A percentile compares a stretch with the other conserved stretches of the same genome.
Evolutionary conservation across 2,329 filamentous ascomycete species (phyloP).

Genomic region (Sporothrix schenckii): DNA sequence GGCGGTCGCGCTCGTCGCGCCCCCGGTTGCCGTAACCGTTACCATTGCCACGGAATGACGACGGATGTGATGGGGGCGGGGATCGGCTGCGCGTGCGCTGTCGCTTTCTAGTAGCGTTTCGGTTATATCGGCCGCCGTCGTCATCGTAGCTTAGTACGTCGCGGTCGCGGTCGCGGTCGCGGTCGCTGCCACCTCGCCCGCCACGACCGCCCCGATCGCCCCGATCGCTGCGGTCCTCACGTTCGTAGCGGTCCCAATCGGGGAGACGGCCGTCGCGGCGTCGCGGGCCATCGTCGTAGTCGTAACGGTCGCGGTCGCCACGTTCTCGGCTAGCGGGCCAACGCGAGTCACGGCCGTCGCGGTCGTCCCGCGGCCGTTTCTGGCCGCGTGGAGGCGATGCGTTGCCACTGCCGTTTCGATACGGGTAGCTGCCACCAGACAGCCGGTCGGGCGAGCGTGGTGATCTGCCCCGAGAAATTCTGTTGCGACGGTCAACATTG

Average conservation of each 20-base stretch:
- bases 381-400: constrained; percentile 61
- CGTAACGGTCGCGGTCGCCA: constrained; percentile 48
- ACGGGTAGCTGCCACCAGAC: constrained; percentile 46
- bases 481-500: constrained; percentile 91
- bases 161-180: constrained; percentile 36
- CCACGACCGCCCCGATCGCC: constrained; percentile 22
- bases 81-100: constrained; percentile 60
- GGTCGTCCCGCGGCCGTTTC: constrained; percentile 62
- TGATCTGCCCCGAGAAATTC: constrained; percentile 64
- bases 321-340: not conserved
- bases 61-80: constrained; percentile 40
- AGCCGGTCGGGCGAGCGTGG: constrained; percentile 54
- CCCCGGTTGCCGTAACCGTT: constrained; percentile 44
- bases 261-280: constrained; percentile 30
- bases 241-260: constrained; percentile 46
- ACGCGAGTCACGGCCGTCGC: not conserved
- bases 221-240: constrained; percentile 48
- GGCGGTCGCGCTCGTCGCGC: constrained; percentile 40
- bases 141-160: constrained; percentile 32
- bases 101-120: constrained; percentile 51
- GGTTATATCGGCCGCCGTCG: constrained; percentile 50
- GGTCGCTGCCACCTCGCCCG: constrained; percentile 35
- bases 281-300: constrained; percentile 61
- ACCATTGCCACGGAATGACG: constrained; percentile 40
- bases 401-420: constrained; percentile 44